Conservation (phyloP, 106 monocot species). For the Apostasia shenzhenica region DNA sequence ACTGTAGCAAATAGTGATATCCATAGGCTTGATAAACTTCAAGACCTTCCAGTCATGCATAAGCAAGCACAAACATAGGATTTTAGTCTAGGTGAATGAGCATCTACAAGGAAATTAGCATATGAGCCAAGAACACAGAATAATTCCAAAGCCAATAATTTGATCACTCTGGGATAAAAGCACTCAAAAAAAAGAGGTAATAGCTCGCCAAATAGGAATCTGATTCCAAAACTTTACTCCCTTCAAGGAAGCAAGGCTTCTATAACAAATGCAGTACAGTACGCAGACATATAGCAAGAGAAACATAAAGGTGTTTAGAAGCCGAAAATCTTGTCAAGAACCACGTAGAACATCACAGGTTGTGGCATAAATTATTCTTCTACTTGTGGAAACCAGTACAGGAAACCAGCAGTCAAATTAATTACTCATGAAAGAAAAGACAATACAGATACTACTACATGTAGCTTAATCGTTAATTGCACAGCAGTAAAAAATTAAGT, state of each 20-base stretch:
- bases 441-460: too few relatives aligned
- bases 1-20: not conserved
- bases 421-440: too few relatives aligned
- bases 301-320: not conserved
- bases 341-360: not conserved
- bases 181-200: slow-evolving; percentile 3
- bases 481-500: not conserved
- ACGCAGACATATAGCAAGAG: not conserved
- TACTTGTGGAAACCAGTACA: not conserved
- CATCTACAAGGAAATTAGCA: not conserved
- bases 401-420: not conserved
- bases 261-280: not conserved
- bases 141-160: not conserved
- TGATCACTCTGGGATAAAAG: not conserved
- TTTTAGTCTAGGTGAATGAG: not conserved
- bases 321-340: not conserved
- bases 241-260: not conserved
- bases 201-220: not conserved
- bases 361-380: not conserved
- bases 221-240: not conserved
- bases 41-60: not conserved
- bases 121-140: not conserved
- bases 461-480: not conserved
- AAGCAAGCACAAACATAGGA: not conserved
- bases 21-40: not conserved